Evolutionary conservation across 106 monocot genomes (phyloP), one percentile per base, ranked within the genome.

Genomic region (Chionographis japonica): DNA sequence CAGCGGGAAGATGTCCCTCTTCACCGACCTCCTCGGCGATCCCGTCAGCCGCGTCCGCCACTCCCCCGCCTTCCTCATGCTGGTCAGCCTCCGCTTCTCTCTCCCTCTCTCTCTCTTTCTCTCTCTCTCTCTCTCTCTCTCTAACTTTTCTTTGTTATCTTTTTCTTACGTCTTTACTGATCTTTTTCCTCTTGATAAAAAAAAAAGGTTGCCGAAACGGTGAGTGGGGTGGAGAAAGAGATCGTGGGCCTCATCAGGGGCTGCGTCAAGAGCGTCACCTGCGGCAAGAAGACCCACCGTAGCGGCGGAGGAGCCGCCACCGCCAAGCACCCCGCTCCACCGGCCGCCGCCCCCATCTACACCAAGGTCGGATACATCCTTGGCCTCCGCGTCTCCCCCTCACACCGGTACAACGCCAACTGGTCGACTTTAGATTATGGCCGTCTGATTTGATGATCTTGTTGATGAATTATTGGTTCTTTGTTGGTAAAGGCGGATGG

Each of bases 331-430:
- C 20, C n/a, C 1, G 35, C n/a, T 17, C 56, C 8, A 17, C 19
- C 37, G 9, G 37, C 12, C 20, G 20, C 50, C 27, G 36, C 37
- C 4, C 75, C 75, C 11, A 61, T 75, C 49, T 78, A 43, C 19
- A 66, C 66, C 3, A 78, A 66, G 60, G 71, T 59, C n/a, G 77
- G 63, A 4, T 78, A 72, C 52, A 70, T 78, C 52, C 71, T 78
- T 16, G 77, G 77, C 66, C 77, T 78, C 59, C 65, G 77, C 52
- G 77, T 78, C 18, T 72, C 70, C 2, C 77, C 77, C 4, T 40
- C 18, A 16, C 71, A 78, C 66, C 56, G 77, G 77, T 78, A 53
- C 5, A 8, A 20, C 15, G 4, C 6, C 5, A 35, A 10, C 35
- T 17, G 8, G 19, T 16, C 14, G 6, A 16, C 62, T n/a, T 16